Conservation (phyloP, 2,329 filamentous ascomycete genomes). For the Pyrenophora tritici-repentis region DNA sequence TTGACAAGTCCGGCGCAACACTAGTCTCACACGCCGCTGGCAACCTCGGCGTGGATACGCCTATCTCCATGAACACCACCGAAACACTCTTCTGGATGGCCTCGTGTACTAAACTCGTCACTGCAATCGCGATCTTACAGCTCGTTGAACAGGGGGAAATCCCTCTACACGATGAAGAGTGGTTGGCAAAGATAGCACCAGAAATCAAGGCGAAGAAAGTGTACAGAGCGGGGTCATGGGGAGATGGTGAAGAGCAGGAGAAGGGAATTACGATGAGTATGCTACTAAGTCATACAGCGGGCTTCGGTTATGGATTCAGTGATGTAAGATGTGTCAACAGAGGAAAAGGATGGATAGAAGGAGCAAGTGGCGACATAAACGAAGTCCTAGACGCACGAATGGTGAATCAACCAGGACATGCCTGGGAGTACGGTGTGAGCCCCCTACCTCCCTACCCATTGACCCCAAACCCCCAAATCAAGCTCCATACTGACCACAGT, state of each 20-base stretch:
- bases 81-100: conserved; percentile 63
- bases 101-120: conserved; percentile 54
- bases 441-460: neutral
- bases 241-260: conserved; percentile 46
- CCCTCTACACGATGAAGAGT: conserved; percentile 41
- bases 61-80: conserved; percentile 63
- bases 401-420: conserved; percentile 66
- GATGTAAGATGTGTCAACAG: conserved; percentile 42
- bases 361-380: conserved; percentile 40
- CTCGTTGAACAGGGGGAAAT: conserved; percentile 47
- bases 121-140: conserved; percentile 41
- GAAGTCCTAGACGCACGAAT: conserved; percentile 60
- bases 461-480: neutral
- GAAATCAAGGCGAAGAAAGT: conserved; percentile 51
- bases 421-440: conserved; percentile 61
- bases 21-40: conserved; percentile 52
- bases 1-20: conserved; percentile 52
- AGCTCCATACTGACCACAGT: no score
- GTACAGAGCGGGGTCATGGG: conserved; percentile 33
- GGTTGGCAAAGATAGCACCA: conserved; percentile 39
- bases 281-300: conserved; percentile 57
- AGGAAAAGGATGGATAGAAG: conserved; percentile 46
- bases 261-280: conserved; percentile 56
- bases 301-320: conserved; percentile 56
- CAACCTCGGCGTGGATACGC: conserved; percentile 44